Conservation (phyloP, 148 eudicot species). For the Heliamphora exappendiculata region DNA sequence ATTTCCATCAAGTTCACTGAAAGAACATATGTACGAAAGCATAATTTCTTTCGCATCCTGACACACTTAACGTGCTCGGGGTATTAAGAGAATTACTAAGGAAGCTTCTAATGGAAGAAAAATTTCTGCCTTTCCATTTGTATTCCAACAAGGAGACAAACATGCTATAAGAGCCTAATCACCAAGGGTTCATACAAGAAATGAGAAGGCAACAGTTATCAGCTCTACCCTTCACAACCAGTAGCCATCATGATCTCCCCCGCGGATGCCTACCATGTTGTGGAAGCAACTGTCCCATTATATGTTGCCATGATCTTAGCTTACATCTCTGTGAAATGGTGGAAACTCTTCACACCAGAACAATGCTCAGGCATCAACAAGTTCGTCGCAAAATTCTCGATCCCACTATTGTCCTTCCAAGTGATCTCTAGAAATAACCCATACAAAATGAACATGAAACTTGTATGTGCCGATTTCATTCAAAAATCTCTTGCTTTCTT, state of each 20-base stretch:
- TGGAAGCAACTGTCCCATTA: constrained; percentile 37
- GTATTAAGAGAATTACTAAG: neutral
- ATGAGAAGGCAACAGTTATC: neutral
- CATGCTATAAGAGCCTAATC: constrained; percentile 11
- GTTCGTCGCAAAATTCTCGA: constrained; percentile 45
- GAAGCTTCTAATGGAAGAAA: constrained; percentile 11
- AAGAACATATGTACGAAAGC: neutral
- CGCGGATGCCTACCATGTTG: constrained; percentile 25
- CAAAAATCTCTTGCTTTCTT: constrained; percentile 38
- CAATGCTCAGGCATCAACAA: constrained; percentile 56
- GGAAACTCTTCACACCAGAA: constrained; percentile 39
- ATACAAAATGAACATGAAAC: constrained; percentile 38
- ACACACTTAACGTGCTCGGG: neutral
- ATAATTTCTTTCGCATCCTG: neutral
- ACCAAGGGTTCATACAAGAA: constrained; percentile 7
- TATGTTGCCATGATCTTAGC: constrained; percentile 46
- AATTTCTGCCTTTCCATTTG: constrained; percentile 8
- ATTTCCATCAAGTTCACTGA: neutral
- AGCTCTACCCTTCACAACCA: neutral
- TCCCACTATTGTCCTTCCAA: constrained; percentile 46
- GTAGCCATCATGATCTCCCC: constrained; percentile 30
- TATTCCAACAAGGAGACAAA: constrained; percentile 8
- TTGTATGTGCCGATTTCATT: constrained; percentile 34
- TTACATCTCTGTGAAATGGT: constrained; percentile 35
- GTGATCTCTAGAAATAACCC: constrained; percentile 41